Conservation (phyloP, 768 basidiomycete species). For the Leccinum barrowsii region DNA sequence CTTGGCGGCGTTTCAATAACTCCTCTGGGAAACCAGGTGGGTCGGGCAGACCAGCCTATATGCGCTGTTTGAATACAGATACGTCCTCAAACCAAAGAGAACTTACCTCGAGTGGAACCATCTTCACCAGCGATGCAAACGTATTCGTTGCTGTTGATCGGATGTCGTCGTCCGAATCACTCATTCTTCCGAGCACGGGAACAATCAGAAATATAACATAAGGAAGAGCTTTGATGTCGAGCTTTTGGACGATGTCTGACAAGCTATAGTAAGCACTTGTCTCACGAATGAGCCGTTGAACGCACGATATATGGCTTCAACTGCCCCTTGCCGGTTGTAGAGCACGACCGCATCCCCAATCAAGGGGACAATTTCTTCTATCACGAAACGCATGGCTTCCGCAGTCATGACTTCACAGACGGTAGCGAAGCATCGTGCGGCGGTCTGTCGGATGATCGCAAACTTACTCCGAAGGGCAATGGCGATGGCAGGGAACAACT, state of each 20-base stretch:
- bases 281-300: background rate
- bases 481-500: conserved; percentile 73
- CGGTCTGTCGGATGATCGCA: conserved; percentile 86
- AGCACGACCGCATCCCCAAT: conserved; percentile 75
- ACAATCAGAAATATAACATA: conserved; percentile 97
- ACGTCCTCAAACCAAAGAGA: background rate
- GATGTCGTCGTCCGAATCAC: conserved; percentile 87
- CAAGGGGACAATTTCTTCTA: conserved; percentile 77
- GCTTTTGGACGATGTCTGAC: conserved; percentile 82
- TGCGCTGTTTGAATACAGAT: background rate
- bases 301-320: conserved; percentile 60
- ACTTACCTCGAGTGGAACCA: conserved; percentile 93
- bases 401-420: conserved; percentile 83
- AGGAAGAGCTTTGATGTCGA: conserved; percentile 92
- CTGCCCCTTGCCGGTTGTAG: conserved; percentile 81
- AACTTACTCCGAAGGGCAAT: conserved; percentile 80
- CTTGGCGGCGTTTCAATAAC: conserved; percentile 77
- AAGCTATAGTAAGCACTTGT: conserved; percentile 12
- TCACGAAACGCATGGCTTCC: conserved; percentile 86
- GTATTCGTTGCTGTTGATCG: conserved; percentile 95
- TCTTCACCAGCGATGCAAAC: conserved; percentile 95
- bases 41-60: conserved; percentile 92
- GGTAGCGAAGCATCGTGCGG: conserved; percentile 83
- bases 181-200: conserved; percentile 96
- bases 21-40: conserved; percentile 90